phyloP scores from a whole-genome alignment of 108 stramenopile species.

The Seminavis robusta region DNA sequence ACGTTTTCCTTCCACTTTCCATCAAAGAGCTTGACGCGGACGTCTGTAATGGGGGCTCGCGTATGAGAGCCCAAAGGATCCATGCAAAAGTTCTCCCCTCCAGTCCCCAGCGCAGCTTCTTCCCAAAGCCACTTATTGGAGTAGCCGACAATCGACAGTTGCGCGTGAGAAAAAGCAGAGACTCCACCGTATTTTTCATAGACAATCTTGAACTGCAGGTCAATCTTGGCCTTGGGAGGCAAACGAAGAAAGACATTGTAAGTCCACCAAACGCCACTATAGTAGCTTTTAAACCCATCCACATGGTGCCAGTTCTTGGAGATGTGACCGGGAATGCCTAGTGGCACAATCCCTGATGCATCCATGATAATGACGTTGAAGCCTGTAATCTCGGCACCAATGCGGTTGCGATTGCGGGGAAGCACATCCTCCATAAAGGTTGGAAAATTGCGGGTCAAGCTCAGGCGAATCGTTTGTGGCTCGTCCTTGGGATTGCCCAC shows the following conservation, averaged over 20 bases:
- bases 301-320: conserved; percentile 7
- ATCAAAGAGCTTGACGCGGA: conserved; percentile 7
- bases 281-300: background rate
- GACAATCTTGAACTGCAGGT: conserved; percentile 2
- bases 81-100: conserved; percentile 4
- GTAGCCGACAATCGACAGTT: conserved; percentile 5
- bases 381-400: background rate
- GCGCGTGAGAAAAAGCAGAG: conserved; percentile 7
- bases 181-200: conserved; percentile 13
- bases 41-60: background rate
- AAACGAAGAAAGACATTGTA: conserved; percentile 5
- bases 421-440: background rate
- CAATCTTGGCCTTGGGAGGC: background rate
- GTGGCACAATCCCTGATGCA: background rate
- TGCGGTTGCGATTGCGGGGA: background rate
- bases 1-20: conserved; percentile 9
- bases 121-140: conserved; percentile 6
- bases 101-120: conserved; percentile 10
- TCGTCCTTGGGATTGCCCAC: background rate
- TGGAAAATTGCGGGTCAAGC: background rate
- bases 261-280: conserved; percentile 2
- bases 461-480: background rate
- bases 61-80: conserved; percentile 8
- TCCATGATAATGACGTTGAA: background rate
- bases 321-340: background rate